Evolutionary conservation across 441 rosid genomes (phyloP).

Genomic region (Oxalis stricta): DNA sequence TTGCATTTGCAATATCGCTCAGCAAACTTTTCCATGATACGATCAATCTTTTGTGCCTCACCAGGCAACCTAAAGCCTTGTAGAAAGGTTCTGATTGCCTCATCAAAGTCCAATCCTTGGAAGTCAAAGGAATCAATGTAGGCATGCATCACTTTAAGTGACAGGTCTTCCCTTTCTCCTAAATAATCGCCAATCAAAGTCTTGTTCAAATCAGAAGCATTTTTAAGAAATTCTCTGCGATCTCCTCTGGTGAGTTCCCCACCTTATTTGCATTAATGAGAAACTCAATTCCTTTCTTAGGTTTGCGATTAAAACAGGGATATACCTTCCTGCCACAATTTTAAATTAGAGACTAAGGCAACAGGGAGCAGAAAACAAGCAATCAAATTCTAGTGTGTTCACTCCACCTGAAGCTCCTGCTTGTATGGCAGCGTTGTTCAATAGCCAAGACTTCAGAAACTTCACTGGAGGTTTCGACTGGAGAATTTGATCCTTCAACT

Average conservation of each 20-base stretch:
- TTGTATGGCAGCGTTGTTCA: constrained; percentile 97
- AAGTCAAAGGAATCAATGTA: constrained; percentile 93
- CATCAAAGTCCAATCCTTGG: constrained; percentile 85
- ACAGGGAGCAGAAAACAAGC: constrained; percentile 5
- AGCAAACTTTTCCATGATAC: constrained; percentile 97
- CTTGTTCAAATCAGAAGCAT: constrained; percentile 80
- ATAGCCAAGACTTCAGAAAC: constrained; percentile 76
- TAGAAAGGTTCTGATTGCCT: constrained; percentile 79
- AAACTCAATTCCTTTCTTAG: constrained; percentile 92
- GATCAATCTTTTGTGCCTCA: constrained; percentile 98
- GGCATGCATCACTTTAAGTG: constrained; percentile 95
- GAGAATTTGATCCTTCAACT: constrained; percentile 72
- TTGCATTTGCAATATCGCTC: constrained; percentile 97
- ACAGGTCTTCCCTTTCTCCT: constrained; percentile 92
- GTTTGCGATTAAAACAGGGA: constrained; percentile 95
- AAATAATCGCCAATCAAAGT: constrained; percentile 89
- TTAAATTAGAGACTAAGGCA: constrained; percentile 22
- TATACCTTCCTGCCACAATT: constrained; percentile 96
- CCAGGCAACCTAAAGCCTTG: constrained; percentile 97
- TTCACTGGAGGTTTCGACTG: constrained; percentile 73
- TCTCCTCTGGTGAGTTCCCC: constrained; percentile 91
- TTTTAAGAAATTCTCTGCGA: constrained; percentile 85
- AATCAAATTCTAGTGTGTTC: neutral
- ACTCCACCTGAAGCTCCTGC: constrained; percentile 92
- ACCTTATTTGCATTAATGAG: constrained; percentile 89